Evolutionary conservation across 2,329 filamentous ascomycete species (phyloP), one percentile per base, ranked within the genome.

Genomic region (Alternaria ventricosa): DNA sequence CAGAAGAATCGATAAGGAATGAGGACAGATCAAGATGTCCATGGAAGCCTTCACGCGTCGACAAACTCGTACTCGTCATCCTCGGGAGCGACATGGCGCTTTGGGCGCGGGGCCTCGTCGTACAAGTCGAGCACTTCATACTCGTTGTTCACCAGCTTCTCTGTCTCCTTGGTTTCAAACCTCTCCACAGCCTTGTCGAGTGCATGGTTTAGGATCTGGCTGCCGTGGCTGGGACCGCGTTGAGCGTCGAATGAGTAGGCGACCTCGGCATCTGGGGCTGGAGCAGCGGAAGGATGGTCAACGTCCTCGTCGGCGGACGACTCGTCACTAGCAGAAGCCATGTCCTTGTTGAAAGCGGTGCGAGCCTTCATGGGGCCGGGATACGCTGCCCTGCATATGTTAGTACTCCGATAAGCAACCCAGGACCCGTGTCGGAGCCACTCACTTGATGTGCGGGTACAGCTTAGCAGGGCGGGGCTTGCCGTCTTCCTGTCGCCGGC

Each of bases 91-190:
- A 74, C 61, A 22, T 76, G 77, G 67, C 72, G 71, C 71, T 77
- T 78, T 45, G 71, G 63, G 33, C 63, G 69, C 20, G 74, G 74
- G 20, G 74, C 71, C 68, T 81, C 81, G 63, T 57, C 63, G 20
- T 81, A 72, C 15, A 73, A 67, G 56, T 83, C 83, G 68, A 81
- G 84, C 70, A 82, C 83, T 72, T 89, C 87, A 70, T 89, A 89
- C 79, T 89, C 87, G 60, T 83, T 82, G 79, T 85, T 86, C 75
- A 88, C 84, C 51, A 89, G 76, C 79, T 87, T 87, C 78, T 88
- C 86, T 3, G 86, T 89, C 78, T 87, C 85, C 70, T 84, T 84
- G 65, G 84, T 85, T 79, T 89, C 87, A 72, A 84, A 89, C 66
- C 83, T 84, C 80, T 87, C 84, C 44, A 89, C 84, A 2, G 87